Evolutionary conservation across 1,284 basidiomycete genomes (phyloP).

Genomic region (Tilletia indica): DNA sequence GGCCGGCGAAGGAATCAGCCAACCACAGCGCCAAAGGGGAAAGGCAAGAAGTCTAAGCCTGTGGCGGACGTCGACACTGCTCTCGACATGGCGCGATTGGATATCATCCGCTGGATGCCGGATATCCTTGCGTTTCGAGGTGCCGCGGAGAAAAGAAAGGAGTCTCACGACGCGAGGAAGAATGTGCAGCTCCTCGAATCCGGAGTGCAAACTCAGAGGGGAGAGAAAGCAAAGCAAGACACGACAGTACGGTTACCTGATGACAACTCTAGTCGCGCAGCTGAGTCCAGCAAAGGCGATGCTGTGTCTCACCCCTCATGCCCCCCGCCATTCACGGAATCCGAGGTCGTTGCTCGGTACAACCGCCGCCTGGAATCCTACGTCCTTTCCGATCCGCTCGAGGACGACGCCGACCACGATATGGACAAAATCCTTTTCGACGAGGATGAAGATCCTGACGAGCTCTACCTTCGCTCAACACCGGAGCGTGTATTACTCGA

Average conservation of each 20-base stretch:
- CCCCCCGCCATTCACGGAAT: background rate
- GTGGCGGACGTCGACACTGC: too few species aligned
- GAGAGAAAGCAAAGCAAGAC: too few species aligned
- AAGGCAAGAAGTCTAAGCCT: background rate
- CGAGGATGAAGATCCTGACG: background rate
- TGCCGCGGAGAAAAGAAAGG: background rate
- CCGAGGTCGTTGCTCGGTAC: background rate
- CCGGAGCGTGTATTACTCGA: background rate
- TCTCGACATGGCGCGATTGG: background rate
- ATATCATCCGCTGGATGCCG: background rate
- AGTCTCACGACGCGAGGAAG: background rate
- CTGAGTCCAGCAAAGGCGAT: background rate
- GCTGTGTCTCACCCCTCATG: too few species aligned
- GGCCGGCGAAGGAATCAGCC: background rate
- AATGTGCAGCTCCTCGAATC: background rate
- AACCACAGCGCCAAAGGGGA: background rate
- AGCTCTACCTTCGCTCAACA: background rate
- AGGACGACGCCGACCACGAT: background rate
- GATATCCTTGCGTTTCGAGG: background rate
- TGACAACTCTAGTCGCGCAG: background rate
- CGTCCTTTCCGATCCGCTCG: background rate
- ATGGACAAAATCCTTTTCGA: conserved; percentile 11
- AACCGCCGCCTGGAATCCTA: background rate
- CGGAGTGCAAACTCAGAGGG: background rate
- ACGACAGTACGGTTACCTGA: background rate